A percentile compares a stretch with the other conserved stretches of the same genome.
phyloP scores from a whole-genome alignment of 2,329 filamentous ascomycete genomes.

The Beauveria australis region DNA sequence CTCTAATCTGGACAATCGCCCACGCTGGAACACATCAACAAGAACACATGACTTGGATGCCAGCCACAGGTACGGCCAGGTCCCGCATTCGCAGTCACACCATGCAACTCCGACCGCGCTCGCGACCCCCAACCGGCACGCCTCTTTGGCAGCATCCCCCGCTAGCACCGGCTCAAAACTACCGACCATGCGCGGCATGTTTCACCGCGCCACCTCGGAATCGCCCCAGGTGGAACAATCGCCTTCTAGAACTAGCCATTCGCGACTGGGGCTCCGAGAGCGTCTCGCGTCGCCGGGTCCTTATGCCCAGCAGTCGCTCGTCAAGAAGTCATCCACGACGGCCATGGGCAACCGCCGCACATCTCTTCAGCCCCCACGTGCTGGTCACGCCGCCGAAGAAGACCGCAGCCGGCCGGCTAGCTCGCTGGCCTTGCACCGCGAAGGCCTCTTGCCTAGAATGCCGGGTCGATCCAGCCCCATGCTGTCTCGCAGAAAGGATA shows the following conservation, averaged over 20 bases:
- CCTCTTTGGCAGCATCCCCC: slow-evolving; percentile 34
- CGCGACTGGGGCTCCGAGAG: slow-evolving; percentile 46
- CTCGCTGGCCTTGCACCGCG: slow-evolving; percentile 43
- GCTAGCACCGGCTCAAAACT: slow-evolving; percentile 35
- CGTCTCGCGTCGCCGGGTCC: slow-evolving; percentile 42
- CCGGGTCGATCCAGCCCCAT: slow-evolving; percentile 6
- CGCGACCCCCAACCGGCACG: slow-evolving; percentile 32
- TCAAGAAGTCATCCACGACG: slow-evolving; percentile 23
- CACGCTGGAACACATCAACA: slow-evolving; percentile 64
- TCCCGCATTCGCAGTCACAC: slow-evolving; percentile 55
- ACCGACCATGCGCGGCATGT: slow-evolving; percentile 40
- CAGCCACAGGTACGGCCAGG: slow-evolving; percentile 36
- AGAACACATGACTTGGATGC: slow-evolving; percentile 56
- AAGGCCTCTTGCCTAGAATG: slow-evolving; percentile 44
- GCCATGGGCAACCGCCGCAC: slow-evolving; percentile 38
- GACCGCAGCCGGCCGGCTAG: slow-evolving; percentile 42
- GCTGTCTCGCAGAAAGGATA: slow-evolving; percentile 31
- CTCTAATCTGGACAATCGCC: slow-evolving; percentile 46
- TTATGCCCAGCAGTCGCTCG: slow-evolving; percentile 36
- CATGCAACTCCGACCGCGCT: slow-evolving; percentile 51
- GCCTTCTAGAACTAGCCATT: slow-evolving; percentile 35
- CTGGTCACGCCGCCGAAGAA: slow-evolving; percentile 23
- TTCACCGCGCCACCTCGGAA: slow-evolving; percentile 37
- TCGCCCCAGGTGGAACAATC: slow-evolving; percentile 39
- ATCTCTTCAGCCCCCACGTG: slow-evolving; percentile 41